These are phyloP conservation scores for Orbilia brochopaga DNA, from an alignment of 2,329 filamentous ascomycete genomes.

Conservation along the genomic window DNA sequence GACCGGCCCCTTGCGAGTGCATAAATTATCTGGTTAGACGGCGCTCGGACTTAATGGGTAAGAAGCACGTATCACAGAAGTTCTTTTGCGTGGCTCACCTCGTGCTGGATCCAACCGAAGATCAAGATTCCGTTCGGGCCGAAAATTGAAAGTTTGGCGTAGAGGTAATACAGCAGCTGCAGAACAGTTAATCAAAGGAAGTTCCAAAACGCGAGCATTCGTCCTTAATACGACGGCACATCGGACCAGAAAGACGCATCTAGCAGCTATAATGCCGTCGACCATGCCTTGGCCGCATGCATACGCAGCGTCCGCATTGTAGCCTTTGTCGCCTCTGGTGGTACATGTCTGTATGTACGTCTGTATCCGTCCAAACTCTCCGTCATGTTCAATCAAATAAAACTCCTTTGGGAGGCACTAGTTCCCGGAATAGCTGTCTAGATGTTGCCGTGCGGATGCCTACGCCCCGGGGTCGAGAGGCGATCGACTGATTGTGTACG, in stretches of 20 bases:
- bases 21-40: slow-evolving; percentile 30
- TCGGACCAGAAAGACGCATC: not conserved
- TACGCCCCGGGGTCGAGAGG: no score
- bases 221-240: slow-evolving; percentile 2
- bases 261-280: not conserved
- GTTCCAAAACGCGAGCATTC: not conserved
- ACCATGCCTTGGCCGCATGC: not conserved
- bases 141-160: not conserved
- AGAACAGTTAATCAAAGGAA: not conserved
- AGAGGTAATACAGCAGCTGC: not conserved
- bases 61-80: slow-evolving; percentile 14
- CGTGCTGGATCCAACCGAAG: not conserved
- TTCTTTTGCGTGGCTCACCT: slow-evolving; percentile 9
- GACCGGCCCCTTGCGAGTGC: slow-evolving; percentile 45
- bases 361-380: no score
- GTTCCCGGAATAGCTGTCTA: no score
- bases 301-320: not conserved
- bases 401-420: no score
- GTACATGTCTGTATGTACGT: no score
- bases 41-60: slow-evolving; percentile 37
- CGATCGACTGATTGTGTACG: no score
- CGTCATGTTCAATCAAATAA: no score
- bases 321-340: not conserved
- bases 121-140: not conserved
- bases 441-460: no score